phyloP scores from a whole-genome alignment of 2,329 filamentous ascomycete species.

The Blastomyces gilchristii region DNA sequence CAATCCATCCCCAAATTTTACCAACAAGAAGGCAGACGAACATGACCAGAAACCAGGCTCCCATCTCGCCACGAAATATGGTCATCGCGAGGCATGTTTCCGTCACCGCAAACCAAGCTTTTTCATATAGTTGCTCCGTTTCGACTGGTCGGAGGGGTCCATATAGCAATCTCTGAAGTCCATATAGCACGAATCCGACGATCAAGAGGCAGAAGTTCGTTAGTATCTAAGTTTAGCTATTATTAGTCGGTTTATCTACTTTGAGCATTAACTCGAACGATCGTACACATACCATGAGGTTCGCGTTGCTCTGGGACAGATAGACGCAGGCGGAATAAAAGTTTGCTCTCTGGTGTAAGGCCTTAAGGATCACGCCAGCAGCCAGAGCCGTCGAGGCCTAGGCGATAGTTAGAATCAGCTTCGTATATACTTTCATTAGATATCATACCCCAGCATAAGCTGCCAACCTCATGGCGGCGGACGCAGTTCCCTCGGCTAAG shows the following conservation, averaged over 20 bases:
- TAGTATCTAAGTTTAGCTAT: constrained; percentile 54
- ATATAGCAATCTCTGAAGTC: constrained; percentile 80
- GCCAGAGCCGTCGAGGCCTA: constrained; percentile 77
- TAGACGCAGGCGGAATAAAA: constrained; percentile 98
- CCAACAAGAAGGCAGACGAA: constrained; percentile 85
- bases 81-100: constrained; percentile 98
- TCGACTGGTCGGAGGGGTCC: constrained; percentile 85
- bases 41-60: constrained; percentile 92
- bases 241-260: neutral
- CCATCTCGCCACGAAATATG: constrained; percentile 90
- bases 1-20: constrained; percentile 98
- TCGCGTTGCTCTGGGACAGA: constrained; percentile 90
- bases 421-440: neutral
- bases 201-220: constrained; percentile 80
- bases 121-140: constrained; percentile 93
- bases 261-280: neutral
- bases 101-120: constrained; percentile 94
- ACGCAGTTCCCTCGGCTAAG: constrained; percentile 13
- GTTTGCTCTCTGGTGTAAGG: constrained; percentile 89
- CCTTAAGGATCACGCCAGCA: constrained; percentile 71
- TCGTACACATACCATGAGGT: constrained; percentile 58
- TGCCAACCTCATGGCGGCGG: constrained; percentile 38
- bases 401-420: constrained; percentile 13
- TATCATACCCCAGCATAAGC: constrained; percentile 43
- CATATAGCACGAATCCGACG: constrained; percentile 72